Conservation (phyloP, 1,284 basidiomycete genomes). For the Ceratorhiza oryzae-sativae region DNA sequence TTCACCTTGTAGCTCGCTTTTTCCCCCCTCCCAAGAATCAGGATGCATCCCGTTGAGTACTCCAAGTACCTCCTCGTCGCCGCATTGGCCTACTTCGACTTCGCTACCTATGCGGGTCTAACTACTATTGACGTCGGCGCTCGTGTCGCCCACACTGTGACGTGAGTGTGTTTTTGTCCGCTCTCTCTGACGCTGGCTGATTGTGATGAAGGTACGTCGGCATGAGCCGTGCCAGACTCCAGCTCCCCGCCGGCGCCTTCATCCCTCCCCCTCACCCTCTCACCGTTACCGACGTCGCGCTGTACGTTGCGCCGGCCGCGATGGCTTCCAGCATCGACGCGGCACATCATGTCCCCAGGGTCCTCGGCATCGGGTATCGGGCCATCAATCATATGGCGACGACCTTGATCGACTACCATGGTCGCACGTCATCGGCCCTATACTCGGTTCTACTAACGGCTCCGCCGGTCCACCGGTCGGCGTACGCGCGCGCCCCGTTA, state of each 20-base stretch:
- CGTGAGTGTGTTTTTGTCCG: not conserved
- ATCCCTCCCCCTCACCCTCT: not conserved
- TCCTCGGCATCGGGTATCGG: not conserved
- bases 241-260: not conserved
- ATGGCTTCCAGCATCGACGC: not conserved
- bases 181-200: not conserved
- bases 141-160: not conserved
- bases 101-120: not conserved
- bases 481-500: too few species aligned
- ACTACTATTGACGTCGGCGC: not conserved
- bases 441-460: too few species aligned
- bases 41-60: too few species aligned
- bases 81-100: not conserved
- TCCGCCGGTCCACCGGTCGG: too few species aligned
- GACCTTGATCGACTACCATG: too few species aligned
- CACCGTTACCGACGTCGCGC: not conserved
- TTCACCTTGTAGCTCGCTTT: too few species aligned
- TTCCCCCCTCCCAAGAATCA: too few species aligned
- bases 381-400: not conserved
- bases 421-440: slow-evolving; percentile 85
- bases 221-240: not conserved
- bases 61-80: not conserved
- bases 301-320: not conserved
- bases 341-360: too few species aligned
- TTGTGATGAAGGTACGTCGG: not conserved